Evolutionary conservation across 208 protist genomes (phyloP), one percentile per base, ranked within the genome.

Genomic region (Crithidia sp.): DNA sequence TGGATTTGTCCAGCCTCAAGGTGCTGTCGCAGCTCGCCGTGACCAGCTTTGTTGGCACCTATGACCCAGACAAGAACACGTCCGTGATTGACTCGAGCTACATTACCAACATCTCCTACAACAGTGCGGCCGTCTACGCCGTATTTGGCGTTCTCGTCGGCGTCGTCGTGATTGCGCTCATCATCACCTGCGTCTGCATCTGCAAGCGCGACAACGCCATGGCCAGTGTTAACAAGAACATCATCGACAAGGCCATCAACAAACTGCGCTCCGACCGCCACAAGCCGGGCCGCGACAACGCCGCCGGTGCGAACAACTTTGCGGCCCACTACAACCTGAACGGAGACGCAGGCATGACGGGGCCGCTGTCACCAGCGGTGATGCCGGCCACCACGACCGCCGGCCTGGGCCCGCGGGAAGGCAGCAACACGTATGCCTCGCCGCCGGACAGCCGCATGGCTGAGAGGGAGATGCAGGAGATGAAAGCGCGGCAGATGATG

Each of bases 191-290:
- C 28, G 72, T 71, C 12, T 77, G 72, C 56, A 43, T 69, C 56
- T 77, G 72, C 28, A 8, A 44, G 37, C 59, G 56, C 12, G 64
- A 77, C 64, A 77, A 45, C 19, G 39, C 36, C 0, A 53, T 70
- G 37, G 40, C 64, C 13, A 70, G 64, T 41, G 53, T 28, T 4
- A 77, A 71, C 64, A 70, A 59, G 57, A 60, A 40, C 57, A 66
- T 77, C 57, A 55, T 77, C 61, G 72, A 77, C 47, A 67, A 60
- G 0, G 63, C 57, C 56, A 77, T 77, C 57, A 16, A 45, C 41
- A 44, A 39, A 36, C 47, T 77, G 37, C 72, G 58, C 41, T n/a
- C 36, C 4, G 50, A 66, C 56, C 47, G 55, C 5, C 8, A n/a
- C 17, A 52, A 28, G 16, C 36, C 41, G 13, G 37, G 47, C 53